phyloP scores from a whole-genome alignment of 768 basidiomycete species.

The Hydnomerulius pinastri region DNA sequence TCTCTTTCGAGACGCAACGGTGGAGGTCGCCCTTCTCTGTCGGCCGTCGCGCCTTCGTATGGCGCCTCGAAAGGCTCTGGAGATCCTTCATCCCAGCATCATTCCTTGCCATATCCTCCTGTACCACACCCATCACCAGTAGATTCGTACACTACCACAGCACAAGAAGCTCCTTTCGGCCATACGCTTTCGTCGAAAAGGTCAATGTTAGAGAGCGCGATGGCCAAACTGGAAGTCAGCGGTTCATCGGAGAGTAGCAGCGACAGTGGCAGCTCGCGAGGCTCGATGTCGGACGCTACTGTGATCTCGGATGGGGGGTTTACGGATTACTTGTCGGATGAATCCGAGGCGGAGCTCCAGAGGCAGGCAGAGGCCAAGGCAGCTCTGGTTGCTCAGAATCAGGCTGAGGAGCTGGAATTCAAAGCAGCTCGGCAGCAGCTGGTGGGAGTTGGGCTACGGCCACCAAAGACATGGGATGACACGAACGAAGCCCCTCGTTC shows the following conservation, averaged over 20 bases:
- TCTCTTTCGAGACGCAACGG: constrained; percentile 48
- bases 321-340: constrained; percentile 89
- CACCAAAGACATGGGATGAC: constrained; percentile 75
- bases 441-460: constrained; percentile 69
- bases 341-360: constrained; percentile 88
- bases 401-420: constrained; percentile 80
- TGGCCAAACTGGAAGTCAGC: constrained; percentile 39
- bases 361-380: constrained; percentile 83
- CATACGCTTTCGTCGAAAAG: constrained; percentile 36
- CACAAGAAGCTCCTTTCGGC: constrained; percentile 34
- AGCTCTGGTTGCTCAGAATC: constrained; percentile 74
- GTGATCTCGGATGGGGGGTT: constrained; percentile 86
- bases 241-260: constrained; percentile 61
- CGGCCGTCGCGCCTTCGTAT: constrained; percentile 38
- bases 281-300: constrained; percentile 71
- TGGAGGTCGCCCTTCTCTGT: constrained; percentile 47
- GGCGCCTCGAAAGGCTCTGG: constrained; percentile 22
- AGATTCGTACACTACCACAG: constrained; percentile 24
- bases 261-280: constrained; percentile 49
- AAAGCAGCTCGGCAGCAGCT: constrained; percentile 79
- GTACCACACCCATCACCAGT: constrained; percentile 17
- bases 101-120: constrained; percentile 23
- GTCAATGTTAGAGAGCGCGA: constrained; percentile 38
- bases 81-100: constrained; percentile 20
- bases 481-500: constrained; percentile 40